These are phyloP conservation scores for Dactylonectria estremocensis DNA, from an alignment of 2,329 filamentous ascomycete species.

Conservation along the genomic window DNA sequence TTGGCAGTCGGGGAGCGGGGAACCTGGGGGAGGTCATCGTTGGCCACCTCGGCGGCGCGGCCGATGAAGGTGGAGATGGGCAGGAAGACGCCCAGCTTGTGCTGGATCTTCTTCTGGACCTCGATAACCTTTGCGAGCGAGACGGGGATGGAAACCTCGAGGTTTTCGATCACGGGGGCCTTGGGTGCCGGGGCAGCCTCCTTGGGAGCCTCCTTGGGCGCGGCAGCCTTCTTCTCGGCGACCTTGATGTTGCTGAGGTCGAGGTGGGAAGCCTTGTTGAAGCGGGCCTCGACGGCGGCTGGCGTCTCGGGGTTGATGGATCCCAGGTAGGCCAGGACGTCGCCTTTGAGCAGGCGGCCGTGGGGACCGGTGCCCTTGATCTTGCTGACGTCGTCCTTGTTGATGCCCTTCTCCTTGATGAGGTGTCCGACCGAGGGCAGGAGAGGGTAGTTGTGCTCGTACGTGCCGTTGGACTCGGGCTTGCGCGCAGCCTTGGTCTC, in stretches of 20 bases:
- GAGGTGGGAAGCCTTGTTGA: constrained; percentile 84
- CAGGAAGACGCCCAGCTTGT: constrained; percentile 83
- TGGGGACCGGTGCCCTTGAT: constrained; percentile 91
- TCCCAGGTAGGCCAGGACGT: constrained; percentile 92
- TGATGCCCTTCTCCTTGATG: constrained; percentile 83
- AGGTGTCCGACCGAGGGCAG: constrained; percentile 89
- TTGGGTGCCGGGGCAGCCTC: constrained; percentile 58
- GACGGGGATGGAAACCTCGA: constrained; percentile 80
- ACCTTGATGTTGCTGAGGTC: constrained; percentile 97
- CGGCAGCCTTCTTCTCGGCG: constrained; percentile 66
- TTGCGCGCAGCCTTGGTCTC: constrained; percentile 55
- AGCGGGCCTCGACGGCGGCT: constrained; percentile 77
- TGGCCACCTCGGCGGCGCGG: constrained; percentile 88
- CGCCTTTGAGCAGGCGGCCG: constrained; percentile 93
- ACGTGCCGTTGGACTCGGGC: constrained; percentile 63
- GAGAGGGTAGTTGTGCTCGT: constrained; percentile 79
- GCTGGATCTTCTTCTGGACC: constrained; percentile 84
- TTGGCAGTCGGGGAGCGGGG: constrained; percentile 75
- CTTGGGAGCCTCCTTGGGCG: constrained; percentile 53
- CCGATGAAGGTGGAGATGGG: constrained; percentile 90
- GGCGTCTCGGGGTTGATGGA: constrained; percentile 81
- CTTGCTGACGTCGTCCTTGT: constrained; percentile 81
- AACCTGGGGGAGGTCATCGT: constrained; percentile 84
- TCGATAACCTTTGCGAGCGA: constrained; percentile 85
- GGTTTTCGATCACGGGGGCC: constrained; percentile 61